Conservation (phyloP, 805 yeast species). For the Candida ulmi region DNA sequence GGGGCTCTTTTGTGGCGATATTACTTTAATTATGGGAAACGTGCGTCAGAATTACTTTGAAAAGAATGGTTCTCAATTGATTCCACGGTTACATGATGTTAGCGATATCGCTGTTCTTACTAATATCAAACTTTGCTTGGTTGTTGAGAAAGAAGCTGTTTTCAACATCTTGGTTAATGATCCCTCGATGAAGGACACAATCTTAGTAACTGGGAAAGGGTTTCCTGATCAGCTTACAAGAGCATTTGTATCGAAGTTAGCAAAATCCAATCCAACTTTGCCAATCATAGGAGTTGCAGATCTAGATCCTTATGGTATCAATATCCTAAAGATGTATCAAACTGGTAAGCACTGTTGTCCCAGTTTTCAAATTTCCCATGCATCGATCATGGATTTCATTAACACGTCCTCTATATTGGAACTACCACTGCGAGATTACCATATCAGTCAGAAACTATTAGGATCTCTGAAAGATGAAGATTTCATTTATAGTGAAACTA, state of each 20-base stretch:
- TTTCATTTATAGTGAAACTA: neutral
- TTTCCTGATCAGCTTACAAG: slow-evolving; percentile 58
- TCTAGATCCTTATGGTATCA: slow-evolving; percentile 62
- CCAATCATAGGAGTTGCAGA: slow-evolving; percentile 49
- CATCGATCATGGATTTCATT: slow-evolving; percentile 16
- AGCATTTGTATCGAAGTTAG: slow-evolving; percentile 31
- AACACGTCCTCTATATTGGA: slow-evolving; percentile 10
- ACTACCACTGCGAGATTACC: slow-evolving; percentile 24
- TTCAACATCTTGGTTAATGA: slow-evolving; percentile 28
- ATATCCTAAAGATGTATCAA: slow-evolving; percentile 46
- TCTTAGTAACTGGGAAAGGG: slow-evolving; percentile 63
- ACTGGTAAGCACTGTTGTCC: slow-evolving; percentile 9
- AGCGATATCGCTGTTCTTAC: slow-evolving; percentile 5
- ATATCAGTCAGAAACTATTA: slow-evolving; percentile 20
- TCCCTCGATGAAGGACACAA: slow-evolving; percentile 11
- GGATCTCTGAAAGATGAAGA: slow-evolving; percentile 5
- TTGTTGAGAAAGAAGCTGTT: slow-evolving; percentile 52
- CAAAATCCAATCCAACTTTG: slow-evolving; percentile 16
- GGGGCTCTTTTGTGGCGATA: slow-evolving; percentile 45
- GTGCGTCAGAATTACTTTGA: slow-evolving; percentile 2
- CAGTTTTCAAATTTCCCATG: slow-evolving; percentile 10
- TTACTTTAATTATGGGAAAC: slow-evolving; percentile 7
- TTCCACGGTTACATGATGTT: slow-evolving; percentile 33
- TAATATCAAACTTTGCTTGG: slow-evolving; percentile 26
- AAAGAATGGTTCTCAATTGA: slow-evolving; percentile 23